Percentiles rank a stretch among this genome's conserved stretches.
Evolutionary conservation across 768 basidiomycete species (phyloP).

Genomic region (Boletus pseudopeckii): DNA sequence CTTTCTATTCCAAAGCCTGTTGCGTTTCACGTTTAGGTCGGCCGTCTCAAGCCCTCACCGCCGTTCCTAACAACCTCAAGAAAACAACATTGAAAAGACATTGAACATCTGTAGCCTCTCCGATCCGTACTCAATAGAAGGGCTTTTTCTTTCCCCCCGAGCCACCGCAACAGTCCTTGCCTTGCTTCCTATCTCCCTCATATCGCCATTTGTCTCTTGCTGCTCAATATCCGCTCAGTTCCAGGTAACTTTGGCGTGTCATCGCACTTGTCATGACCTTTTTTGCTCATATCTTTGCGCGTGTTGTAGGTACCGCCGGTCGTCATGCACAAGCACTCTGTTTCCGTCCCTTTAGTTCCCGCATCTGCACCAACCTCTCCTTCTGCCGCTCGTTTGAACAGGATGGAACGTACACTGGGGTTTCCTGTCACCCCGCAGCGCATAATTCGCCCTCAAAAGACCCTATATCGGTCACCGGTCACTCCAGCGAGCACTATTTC

Average conservation of each 20-base stretch:
- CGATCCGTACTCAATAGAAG: slow-evolving; percentile 17
- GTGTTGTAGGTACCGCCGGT: slow-evolving; percentile 12
- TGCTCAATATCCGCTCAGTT: slow-evolving; percentile 11
- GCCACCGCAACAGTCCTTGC: slow-evolving; percentile 20
- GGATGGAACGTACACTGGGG: slow-evolving; percentile 26
- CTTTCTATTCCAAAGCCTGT: slow-evolving; percentile 24
- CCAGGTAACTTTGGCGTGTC: slow-evolving; percentile 20
- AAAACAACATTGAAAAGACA: slow-evolving; percentile 8
- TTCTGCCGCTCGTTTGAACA: slow-evolving; percentile 35
- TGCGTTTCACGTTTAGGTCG: slow-evolving; percentile 27
- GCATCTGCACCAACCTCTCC: slow-evolving; percentile 46
- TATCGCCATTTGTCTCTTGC: slow-evolving; percentile 19
- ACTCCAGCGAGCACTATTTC: slow-evolving; percentile 52
- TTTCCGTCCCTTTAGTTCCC: slow-evolving; percentile 31
- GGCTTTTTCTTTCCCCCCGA: slow-evolving; percentile 12
- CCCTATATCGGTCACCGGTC: slow-evolving; percentile 52
- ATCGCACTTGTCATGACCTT: not conserved
- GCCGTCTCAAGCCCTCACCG: slow-evolving; percentile 13
- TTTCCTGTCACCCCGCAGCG: slow-evolving; percentile 67
- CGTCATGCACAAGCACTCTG: slow-evolving; percentile 30
- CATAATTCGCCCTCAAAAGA: slow-evolving; percentile 42
- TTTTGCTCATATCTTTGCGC: slow-evolving; percentile 9
- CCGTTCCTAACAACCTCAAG: slow-evolving; percentile 12
- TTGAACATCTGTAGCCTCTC: not conserved
- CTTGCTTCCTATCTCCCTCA: slow-evolving; percentile 25